Conservation (phyloP, 768 basidiomycete species). For the Phylloporus scabripes region DNA sequence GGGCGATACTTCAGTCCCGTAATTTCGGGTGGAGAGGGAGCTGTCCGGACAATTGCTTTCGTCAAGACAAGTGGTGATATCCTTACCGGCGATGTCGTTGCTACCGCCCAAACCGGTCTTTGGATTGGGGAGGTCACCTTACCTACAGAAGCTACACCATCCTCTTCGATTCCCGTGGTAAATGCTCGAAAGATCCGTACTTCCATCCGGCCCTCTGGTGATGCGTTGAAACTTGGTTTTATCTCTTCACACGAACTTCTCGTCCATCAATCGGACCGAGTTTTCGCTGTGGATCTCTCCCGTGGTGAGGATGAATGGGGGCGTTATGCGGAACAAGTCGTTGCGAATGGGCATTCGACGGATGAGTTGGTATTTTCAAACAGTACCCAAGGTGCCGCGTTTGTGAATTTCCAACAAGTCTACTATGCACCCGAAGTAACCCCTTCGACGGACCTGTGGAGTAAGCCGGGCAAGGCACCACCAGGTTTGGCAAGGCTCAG, state of each 20-base stretch:
- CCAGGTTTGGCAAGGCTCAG: conserved; percentile 57
- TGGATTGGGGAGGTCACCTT: conserved; percentile 59
- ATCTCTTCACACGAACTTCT: conserved; percentile 51
- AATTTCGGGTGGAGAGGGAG: conserved; percentile 41
- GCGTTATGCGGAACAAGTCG: conserved; percentile 41
- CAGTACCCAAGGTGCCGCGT: conserved; percentile 43
- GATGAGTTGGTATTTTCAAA: conserved; percentile 48
- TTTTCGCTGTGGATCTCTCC: conserved; percentile 47
- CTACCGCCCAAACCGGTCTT: conserved; percentile 57
- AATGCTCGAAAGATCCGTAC: conserved; percentile 49
- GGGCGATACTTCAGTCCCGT: conserved; percentile 63
- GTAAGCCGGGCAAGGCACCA: conserved; percentile 64
- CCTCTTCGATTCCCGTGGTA: conserved; percentile 33
- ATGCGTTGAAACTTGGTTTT: conserved; percentile 50
- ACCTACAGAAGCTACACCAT: conserved; percentile 29
- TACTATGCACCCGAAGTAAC: conserved; percentile 48
- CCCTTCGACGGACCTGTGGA: conserved; percentile 51
- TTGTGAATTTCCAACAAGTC: conserved; percentile 66
- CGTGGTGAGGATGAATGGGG: conserved; percentile 42
- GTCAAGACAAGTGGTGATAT: conserved; percentile 55
- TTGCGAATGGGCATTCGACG: conserved; percentile 55
- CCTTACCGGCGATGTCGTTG: conserved; percentile 59
- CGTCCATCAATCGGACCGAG: conserved; percentile 50
- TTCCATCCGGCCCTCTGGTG: conserved; percentile 40
- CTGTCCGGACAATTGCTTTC: conserved; percentile 50